Evolutionary conservation across 208 protist genomes (phyloP).

Genomic region (Trypanosoma boissoni): DNA sequence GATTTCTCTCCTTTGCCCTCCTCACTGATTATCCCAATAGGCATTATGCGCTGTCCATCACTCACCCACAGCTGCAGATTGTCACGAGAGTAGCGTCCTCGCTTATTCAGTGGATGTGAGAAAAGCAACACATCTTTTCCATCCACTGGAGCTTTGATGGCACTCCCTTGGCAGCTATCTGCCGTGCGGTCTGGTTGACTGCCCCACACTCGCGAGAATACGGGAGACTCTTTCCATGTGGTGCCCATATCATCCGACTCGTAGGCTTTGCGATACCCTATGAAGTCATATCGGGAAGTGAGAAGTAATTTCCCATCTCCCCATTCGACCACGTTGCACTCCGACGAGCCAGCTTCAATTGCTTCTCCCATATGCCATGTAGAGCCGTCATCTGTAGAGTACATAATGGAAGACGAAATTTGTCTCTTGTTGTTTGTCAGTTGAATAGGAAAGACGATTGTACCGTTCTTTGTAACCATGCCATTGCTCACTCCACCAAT

Average conservation of each 20-base stretch:
- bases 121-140: conserved; percentile 16
- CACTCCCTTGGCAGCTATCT: conserved; percentile 3
- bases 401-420: conserved; percentile 7
- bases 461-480: conserved; percentile 12
- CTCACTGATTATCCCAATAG: conserved; percentile 16
- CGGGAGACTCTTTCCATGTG: conserved; percentile 10
- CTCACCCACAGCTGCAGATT: conserved; percentile 18
- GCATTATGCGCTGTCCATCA: conserved; percentile 9
- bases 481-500: conserved; percentile 9
- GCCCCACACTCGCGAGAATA: conserved; percentile 19
- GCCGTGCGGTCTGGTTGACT: conserved; percentile 1
- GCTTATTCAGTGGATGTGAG: conserved; percentile 12
- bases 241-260: conserved; percentile 8
- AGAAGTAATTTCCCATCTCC: conserved; percentile 16
- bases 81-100: conserved; percentile 1
- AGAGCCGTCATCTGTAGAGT: conserved; percentile 10
- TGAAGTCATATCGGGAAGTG: not conserved
- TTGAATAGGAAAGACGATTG: conserved; percentile 18
- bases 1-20: too few species aligned
- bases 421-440: not conserved
- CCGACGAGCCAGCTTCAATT: not conserved
- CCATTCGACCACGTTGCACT: conserved; percentile 6
- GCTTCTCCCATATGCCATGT: conserved; percentile 2
- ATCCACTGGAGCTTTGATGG: conserved; percentile 12
- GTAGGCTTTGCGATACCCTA: conserved; percentile 14